Base-by-base conservation (phyloP, 768 basidiomycete genomes). In the Lactarius evosmus region DNA sequence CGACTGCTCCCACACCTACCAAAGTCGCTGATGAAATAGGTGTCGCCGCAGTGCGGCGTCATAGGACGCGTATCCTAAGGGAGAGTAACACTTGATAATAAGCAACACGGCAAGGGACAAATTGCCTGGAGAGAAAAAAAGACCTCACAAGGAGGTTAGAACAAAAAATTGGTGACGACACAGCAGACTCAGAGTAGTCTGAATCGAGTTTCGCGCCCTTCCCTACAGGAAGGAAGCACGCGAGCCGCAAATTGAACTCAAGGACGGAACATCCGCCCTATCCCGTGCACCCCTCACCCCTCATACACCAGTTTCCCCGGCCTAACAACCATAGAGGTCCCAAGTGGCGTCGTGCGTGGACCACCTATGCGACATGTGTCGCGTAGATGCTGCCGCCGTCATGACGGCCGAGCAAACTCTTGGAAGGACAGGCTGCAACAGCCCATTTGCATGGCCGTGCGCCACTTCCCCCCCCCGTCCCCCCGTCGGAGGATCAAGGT, bases 161-260 rank as follows among this genome's bases (percentile, higher is more conserved):
- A 65, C 56, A 68, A 73, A 74, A 77, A 76, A 73, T 70, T 72
- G 62, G 52, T 41, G 50, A 59, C 46, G 44, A 67, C 70, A 74
- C 76, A 74, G 79, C 82, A 84, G 83, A 78, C 78, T 75, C 76
- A 85, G 83, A 85, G 80, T 84, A 86, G 83, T 85, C 84, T 84
- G 84, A 85, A 84, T 86, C 81, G 82, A 85, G 83, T 83, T 82
- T 72, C 78, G 74, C 73, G 62, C 55, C 29, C n/a, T 36, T 49
- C 50, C 51, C 40, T 4, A 27, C 58, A 56, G 65, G 68, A 66
- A 62, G 59, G 50, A 34, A 69, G 44, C 36, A 44, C 72, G 75
- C 78, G 81, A 77, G 82, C 84, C 79, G 81, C 85, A 82, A 85
- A 86, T 83, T 85, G 82, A 78, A 83, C 85, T 86, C 67, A 86